These are phyloP conservation scores for Pichia terricola DNA, from an alignment of 1,139 yeast species.

Conservation along the genomic window DNA sequence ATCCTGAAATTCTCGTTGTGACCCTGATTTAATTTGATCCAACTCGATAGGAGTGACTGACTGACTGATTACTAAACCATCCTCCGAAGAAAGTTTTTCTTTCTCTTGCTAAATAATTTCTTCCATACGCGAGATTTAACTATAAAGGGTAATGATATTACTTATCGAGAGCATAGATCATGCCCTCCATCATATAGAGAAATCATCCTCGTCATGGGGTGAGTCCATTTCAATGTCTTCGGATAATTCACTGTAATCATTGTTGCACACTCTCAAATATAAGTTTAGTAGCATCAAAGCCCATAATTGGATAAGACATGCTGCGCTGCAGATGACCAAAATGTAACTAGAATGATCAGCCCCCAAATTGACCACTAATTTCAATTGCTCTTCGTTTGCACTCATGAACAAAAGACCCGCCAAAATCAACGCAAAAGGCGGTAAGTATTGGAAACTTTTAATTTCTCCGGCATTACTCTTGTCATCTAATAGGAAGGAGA, in stretches of 20 bases:
- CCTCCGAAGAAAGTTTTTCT: too few species aligned
- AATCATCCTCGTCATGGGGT: too few species aligned
- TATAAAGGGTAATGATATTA: too few species aligned
- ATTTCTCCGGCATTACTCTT: conserved; percentile 40
- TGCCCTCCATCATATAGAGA: too few species aligned
- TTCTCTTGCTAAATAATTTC: too few species aligned
- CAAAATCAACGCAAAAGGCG: conserved; percentile 70
- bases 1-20: conserved; percentile 27
- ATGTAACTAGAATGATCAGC: conserved; percentile 82
- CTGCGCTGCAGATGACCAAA: conserved; percentile 63
- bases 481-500: conserved; percentile 57
- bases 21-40: neutral
- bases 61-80: too few species aligned
- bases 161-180: too few species aligned
- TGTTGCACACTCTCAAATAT: conserved; percentile 41
- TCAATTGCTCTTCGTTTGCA: conserved; percentile 83
- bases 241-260: neutral
- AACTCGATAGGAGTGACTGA: too few species aligned
- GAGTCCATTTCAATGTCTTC: neutral
- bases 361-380: conserved; percentile 58
- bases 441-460: conserved; percentile 67
- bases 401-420: conserved; percentile 82
- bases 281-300: conserved; percentile 45
- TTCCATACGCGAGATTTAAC: too few species aligned
- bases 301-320: conserved; percentile 65